Conservation (phyloP, 192 early-diverging fungal species). For the Spinellus fusiger region DNA sequence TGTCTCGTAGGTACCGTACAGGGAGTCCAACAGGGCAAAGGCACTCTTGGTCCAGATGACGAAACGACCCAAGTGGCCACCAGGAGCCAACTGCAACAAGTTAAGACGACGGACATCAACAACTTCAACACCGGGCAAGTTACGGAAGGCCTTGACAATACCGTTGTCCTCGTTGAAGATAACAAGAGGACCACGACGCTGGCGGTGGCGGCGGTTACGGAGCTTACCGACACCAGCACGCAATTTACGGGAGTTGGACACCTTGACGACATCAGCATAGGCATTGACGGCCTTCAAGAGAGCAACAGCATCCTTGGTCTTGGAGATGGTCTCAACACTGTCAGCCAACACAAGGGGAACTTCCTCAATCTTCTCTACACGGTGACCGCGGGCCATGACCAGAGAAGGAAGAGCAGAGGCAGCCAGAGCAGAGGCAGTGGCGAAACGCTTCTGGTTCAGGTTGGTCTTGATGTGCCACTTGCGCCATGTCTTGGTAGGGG, state of each 20-base stretch:
- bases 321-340: slow-evolving; percentile 74
- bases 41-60: slow-evolving; percentile 97
- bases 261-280: slow-evolving; percentile 93
- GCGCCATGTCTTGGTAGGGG: slow-evolving; percentile 69
- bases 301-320: slow-evolving; percentile 91
- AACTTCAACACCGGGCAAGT: slow-evolving; percentile 97
- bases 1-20: slow-evolving; percentile 85
- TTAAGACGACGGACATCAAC: slow-evolving; percentile 87
- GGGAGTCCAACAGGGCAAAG: slow-evolving; percentile 85
- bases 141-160: slow-evolving; percentile 93
- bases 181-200: slow-evolving; percentile 94
- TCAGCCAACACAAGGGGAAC: slow-evolving; percentile 86
- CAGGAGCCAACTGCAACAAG: slow-evolving; percentile 97
- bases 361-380: slow-evolving; percentile 87
- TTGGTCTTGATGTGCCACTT: slow-evolving; percentile 99
- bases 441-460: slow-evolving; percentile 97
- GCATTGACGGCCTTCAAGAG: slow-evolving; percentile 90
- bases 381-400: slow-evolving; percentile 96
- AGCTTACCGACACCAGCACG: slow-evolving; percentile 97
- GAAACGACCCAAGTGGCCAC: slow-evolving; percentile 98
- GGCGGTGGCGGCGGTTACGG: slow-evolving; percentile 92
- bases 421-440: slow-evolving; percentile 93
- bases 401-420: slow-evolving; percentile 87
- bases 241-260: slow-evolving; percentile 89
- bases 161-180: slow-evolving; percentile 93